Evolutionary conservation across 257 asterid genomes (phyloP), one percentile per base, ranked within the genome.

Genomic region (Solanum raphanifolium): DNA sequence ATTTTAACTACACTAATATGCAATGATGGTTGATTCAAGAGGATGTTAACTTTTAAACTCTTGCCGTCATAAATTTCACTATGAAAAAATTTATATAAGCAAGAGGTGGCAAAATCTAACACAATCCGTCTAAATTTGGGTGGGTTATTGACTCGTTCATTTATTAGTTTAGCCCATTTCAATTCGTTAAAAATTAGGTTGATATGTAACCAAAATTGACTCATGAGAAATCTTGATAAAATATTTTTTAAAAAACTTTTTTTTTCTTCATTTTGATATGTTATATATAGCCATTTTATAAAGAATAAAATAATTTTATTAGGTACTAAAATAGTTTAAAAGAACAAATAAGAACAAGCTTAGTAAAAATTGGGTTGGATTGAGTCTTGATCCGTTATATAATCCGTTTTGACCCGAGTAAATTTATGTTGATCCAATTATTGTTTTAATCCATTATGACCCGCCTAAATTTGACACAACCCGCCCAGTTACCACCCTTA

Each of bases 241-340:
- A 20, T 7, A 18, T 52, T 18, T 52, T 18, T 16, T 0, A 0
- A 1, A 2, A 5, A 52, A 0, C 3, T 2, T 16, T 52, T 18
- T 52, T 55, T 1, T 7, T n/a, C n/a, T 55, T 55, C n/a, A 55
- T 3, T 55, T 55, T 18, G 10, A 55, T 1, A 55, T 55, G 25
- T 55, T 55, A 55, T 55, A 55, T 18, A 18, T 55, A 55, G 10
- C 9, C n/a, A 55, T 52, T 6, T 6, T 6, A 55, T 52, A 52
- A 6, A 18, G 4, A 55, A 55, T 1, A 55, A 18, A 55, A 55
- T 55, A 55, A 7, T 55, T 55, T 7, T 55, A 55, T 55, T 55
- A 55, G 5, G 11, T 18, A 55, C 25, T 55, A 55, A 55, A 18
- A 55, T 55, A 55, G 25, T 55, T 18, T 55, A 55, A 18, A 18